Percentiles rank a stretch among this genome's conserved stretches.
phyloP scores from a whole-genome alignment of 805 yeast species.

The Wickerhamiella domercqiae region DNA sequence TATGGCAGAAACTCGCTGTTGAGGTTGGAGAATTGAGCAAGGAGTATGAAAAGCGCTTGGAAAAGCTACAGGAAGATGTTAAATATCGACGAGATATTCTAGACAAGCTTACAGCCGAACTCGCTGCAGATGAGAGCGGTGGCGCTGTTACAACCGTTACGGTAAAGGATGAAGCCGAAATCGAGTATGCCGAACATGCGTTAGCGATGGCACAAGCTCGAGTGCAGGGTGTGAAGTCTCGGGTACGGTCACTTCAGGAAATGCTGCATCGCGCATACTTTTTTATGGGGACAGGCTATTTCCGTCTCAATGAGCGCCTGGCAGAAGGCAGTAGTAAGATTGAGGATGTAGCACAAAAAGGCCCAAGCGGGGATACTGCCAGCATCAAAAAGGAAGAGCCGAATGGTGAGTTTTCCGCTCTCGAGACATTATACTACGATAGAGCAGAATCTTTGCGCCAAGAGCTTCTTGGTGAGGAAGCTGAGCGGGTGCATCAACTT shows the following conservation, averaged over 20 bases:
- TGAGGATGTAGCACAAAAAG: slow-evolving; percentile 7
- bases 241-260: slow-evolving; percentile 11
- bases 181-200: slow-evolving; percentile 5
- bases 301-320: slow-evolving; percentile 21
- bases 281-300: slow-evolving; percentile 31
- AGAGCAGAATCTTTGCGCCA: slow-evolving; percentile 49
- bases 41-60: slow-evolving; percentile 2
- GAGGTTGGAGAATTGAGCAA: slow-evolving; percentile 4
- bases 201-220: slow-evolving; percentile 7
- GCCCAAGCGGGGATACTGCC: slow-evolving; percentile 5
- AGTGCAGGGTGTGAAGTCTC: slow-evolving; percentile 7
- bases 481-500: slow-evolving; percentile 18
- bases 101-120: background rate
- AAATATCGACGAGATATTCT: background rate
- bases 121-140: background rate
- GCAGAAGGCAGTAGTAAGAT: no score
- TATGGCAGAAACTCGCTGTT: slow-evolving; percentile 28
- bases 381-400: slow-evolving; percentile 12
- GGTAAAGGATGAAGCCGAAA: slow-evolving; percentile 1
- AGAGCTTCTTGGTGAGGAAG: slow-evolving; percentile 31
- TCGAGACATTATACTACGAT: slow-evolving; percentile 40
- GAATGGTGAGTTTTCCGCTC: slow-evolving; percentile 21
- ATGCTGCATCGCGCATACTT: slow-evolving; percentile 59
- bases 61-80: slow-evolving; percentile 1
- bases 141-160: background rate